Percentiles rank a stretch among this genome's conserved stretches.
Evolutionary conservation across 192 early-diverging fungal genomes (phyloP).

Genomic region (Allomyces arbusculus): DNA sequence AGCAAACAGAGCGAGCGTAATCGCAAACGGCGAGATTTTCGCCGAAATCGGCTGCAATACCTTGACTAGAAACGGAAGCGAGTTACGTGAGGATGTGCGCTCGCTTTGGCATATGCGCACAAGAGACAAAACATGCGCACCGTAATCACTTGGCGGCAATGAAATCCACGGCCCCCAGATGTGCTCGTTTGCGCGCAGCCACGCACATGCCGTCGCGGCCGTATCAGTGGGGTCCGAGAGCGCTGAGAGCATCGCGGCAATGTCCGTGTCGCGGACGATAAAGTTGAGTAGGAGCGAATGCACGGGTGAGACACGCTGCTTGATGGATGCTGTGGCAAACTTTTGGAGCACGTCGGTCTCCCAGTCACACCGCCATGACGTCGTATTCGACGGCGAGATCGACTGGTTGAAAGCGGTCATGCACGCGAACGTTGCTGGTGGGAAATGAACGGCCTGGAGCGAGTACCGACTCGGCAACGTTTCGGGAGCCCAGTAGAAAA

Average conservation of each 20-base stretch:
- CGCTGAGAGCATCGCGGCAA: not conserved
- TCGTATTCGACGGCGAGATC: not conserved
- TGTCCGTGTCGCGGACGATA: not conserved
- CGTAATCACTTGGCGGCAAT: too few relatives aligned
- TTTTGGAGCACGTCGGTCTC: not conserved
- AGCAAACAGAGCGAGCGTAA: too few relatives aligned
- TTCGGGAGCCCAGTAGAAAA: not conserved
- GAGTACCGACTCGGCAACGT: not conserved
- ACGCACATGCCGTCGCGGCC: not conserved
- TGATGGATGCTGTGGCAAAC: not conserved
- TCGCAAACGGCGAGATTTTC: too few relatives aligned
- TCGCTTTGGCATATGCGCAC: too few relatives aligned
- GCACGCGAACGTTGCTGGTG: not conserved
- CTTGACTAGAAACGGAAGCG: too few relatives aligned
- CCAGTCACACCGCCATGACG: not conserved
- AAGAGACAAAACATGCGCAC: too few relatives aligned
- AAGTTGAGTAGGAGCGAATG: not conserved
- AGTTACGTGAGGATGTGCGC: too few relatives aligned
- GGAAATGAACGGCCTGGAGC: not conserved
- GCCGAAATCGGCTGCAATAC: too few relatives aligned
- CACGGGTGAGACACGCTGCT: not conserved
- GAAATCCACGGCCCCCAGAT: not conserved
- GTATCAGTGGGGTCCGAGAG: not conserved
- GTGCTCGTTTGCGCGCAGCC: not conserved
- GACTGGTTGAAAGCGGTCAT: not conserved